Evolutionary conservation across 306 rosid genomes (phyloP).

Genomic region (Rubus idaeus): DNA sequence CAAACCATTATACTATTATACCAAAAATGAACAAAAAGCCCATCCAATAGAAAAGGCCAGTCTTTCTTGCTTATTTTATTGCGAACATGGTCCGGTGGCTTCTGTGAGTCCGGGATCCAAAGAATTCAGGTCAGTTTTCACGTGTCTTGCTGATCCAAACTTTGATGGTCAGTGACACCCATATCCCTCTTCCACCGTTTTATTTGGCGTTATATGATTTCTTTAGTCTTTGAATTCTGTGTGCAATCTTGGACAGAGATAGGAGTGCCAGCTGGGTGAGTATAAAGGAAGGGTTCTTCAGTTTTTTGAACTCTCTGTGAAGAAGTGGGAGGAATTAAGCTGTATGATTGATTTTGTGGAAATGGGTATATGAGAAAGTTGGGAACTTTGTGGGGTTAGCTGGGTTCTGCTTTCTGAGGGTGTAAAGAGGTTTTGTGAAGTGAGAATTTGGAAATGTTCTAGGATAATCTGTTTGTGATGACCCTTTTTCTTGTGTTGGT

Average conservation of each 20-base stretch:
- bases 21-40: not conserved
- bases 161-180: conserved; percentile 21
- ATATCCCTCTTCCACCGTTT: conserved; percentile 8
- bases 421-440: conserved; percentile 3
- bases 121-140: conserved; percentile 13
- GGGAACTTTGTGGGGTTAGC: not conserved
- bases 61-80: not conserved
- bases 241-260: not conserved
- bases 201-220: not conserved
- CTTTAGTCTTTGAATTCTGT: conserved; percentile 12
- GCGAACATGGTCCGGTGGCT: not conserved
- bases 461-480: conserved; percentile 2
- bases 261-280: not conserved
- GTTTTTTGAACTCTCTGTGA: not conserved
- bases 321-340: conserved; percentile 8
- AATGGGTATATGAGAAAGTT: conserved; percentile 10
- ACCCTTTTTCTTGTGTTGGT: not conserved
- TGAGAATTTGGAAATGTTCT: not conserved
- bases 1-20: no score
- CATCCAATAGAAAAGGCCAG: not conserved
- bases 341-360: not conserved
- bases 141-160: conserved; percentile 11
- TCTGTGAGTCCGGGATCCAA: not conserved
- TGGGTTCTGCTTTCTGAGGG: not conserved
- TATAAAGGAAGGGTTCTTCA: not conserved